Evolutionary conservation across 202 grass and related monocot genomes (phyloP).

Genomic region (Dendrocalamus latiflorus): DNA sequence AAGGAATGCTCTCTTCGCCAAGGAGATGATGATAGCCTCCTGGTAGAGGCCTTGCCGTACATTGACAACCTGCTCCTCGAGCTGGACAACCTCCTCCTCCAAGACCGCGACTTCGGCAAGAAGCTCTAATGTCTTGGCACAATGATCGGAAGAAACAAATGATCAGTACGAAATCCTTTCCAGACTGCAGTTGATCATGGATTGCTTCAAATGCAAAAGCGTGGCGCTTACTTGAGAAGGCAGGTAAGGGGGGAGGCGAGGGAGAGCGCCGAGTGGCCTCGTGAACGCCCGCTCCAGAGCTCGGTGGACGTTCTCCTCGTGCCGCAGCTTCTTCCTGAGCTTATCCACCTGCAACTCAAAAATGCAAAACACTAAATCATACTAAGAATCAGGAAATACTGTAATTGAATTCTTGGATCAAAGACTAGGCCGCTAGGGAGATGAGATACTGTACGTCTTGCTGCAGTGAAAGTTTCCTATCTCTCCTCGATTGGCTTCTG

Average conservation of each 20-base stretch:
- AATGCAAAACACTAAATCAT: neutral
- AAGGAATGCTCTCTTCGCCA: slow-evolving; percentile 32
- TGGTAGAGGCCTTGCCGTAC: slow-evolving; percentile 68
- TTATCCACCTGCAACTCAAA: slow-evolving; percentile 60
- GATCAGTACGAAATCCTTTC: slow-evolving; percentile 12
- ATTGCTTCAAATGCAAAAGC: neutral
- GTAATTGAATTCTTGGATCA: neutral
- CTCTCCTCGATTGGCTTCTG: slow-evolving; percentile 48
- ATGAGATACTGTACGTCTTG: slow-evolving; percentile 51
- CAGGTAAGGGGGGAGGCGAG: slow-evolving; percentile 82
- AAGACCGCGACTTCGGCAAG: slow-evolving; percentile 82
- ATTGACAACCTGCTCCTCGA: slow-evolving; percentile 75
- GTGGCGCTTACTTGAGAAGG: slow-evolving; percentile 52
- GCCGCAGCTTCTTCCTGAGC: slow-evolving; percentile 78
- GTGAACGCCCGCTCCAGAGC: slow-evolving; percentile 87
- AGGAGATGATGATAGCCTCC: slow-evolving; percentile 63
- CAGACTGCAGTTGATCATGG: neutral
- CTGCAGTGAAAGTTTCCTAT: slow-evolving; percentile 71
- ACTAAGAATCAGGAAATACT: neutral
- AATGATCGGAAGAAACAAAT: neutral
- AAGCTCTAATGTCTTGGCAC: slow-evolving; percentile 69
- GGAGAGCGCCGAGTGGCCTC: slow-evolving; percentile 72
- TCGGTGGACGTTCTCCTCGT: slow-evolving; percentile 92
- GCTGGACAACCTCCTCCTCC: slow-evolving; percentile 84
- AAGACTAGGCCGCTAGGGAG: neutral